A percentile compares a stretch with the other conserved stretches of the same genome.
Conservation (phyloP, 345 rosid genomes). For the Salix udensis region DNA sequence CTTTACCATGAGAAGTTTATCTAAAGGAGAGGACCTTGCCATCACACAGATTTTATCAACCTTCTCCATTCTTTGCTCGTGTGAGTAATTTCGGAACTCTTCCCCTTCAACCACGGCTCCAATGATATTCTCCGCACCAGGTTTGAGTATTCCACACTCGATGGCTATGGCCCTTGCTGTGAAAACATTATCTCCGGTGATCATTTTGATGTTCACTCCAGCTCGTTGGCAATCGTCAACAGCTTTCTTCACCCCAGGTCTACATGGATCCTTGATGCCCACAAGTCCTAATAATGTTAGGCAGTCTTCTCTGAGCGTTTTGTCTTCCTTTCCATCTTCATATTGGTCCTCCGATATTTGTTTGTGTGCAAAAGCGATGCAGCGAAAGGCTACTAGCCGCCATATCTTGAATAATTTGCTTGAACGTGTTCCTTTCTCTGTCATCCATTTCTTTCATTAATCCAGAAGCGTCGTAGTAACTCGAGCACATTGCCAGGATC, state of each 20-base stretch:
- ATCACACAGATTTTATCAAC: slow-evolving; percentile 62
- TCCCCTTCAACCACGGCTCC: slow-evolving; percentile 64
- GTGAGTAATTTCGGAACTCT: slow-evolving; percentile 43
- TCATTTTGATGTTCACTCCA: slow-evolving; percentile 71
- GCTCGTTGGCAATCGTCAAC: slow-evolving; percentile 62
- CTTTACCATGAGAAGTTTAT: slow-evolving; percentile 75
- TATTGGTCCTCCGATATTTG: slow-evolving; percentile 26
- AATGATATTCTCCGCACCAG: slow-evolving; percentile 18
- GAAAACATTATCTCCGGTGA: slow-evolving; percentile 70
- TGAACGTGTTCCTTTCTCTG: slow-evolving; percentile 28
- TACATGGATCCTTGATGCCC: slow-evolving; percentile 72
- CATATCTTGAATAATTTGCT: slow-evolving; percentile 54
- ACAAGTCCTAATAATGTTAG: slow-evolving; percentile 58
- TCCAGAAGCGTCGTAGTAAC: slow-evolving; percentile 53
- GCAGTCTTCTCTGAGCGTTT: slow-evolving; percentile 37
- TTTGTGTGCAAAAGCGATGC: slow-evolving; percentile 69
- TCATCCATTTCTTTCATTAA: slow-evolving; percentile 24
- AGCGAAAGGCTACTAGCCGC: slow-evolving; percentile 60
- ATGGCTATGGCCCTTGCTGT: slow-evolving; percentile 80
- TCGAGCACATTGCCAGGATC: slow-evolving; percentile 61
- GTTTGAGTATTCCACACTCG: slow-evolving; percentile 62
- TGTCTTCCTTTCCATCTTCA: slow-evolving; percentile 5
- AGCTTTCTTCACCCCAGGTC: slow-evolving; percentile 57
- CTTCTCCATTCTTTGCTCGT: slow-evolving; percentile 39
- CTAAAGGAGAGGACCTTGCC: slow-evolving; percentile 75